Evolutionary conservation across 495 filamentous ascomycete genomes (phyloP), one percentile per base, ranked within the genome.

Genomic region (Neurospora sp.): DNA sequence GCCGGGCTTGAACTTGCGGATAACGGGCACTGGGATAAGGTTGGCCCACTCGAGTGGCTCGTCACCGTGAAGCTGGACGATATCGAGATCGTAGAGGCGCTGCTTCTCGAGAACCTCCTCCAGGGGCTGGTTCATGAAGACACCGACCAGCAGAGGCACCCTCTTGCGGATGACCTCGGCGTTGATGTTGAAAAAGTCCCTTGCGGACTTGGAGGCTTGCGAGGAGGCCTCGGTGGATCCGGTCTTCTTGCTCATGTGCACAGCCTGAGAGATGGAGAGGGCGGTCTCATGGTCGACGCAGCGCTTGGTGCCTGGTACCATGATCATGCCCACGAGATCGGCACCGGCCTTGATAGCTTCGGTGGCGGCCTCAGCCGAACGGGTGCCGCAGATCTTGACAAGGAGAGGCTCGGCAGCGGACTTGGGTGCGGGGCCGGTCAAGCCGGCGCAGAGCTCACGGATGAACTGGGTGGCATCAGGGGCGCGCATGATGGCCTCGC

Each of bases 301-400:
- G 70, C 96, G 90, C 76, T 89, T 93, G 23, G 93, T 88, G 8
- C 92, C 93, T 44, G 91, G 87, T 16, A 94, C 96, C 12, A 97
- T 85, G 46, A 98, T 98, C 74, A 99, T 96, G 69, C 96, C 96
- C 70, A 99, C 87, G 66, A 98, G 81, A 80, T 98, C 96, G 16
- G 96, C 94, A 40, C 96, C 96, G 54, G 94, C 90, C 79, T 94
- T 89, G 73, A 96, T 90, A 39, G 96, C 94, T 54, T 88, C 88
- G 44, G 87, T 83, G 27, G 96, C 96, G 10, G 90, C 93, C 76
- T 96, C 94, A 42, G 91, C 86, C 73, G 88, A 91, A 39, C 96
- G 89, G 5, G 94, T 98, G n/a, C 96, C 96, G 78, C 96, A 99
- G 42, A 98, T 97, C 81, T 99, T 99, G 71, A 98, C 94, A 23